phyloP scores from a whole-genome alignment of 2,329 filamentous ascomycete genomes.

The Ophiostoma ips region DNA sequence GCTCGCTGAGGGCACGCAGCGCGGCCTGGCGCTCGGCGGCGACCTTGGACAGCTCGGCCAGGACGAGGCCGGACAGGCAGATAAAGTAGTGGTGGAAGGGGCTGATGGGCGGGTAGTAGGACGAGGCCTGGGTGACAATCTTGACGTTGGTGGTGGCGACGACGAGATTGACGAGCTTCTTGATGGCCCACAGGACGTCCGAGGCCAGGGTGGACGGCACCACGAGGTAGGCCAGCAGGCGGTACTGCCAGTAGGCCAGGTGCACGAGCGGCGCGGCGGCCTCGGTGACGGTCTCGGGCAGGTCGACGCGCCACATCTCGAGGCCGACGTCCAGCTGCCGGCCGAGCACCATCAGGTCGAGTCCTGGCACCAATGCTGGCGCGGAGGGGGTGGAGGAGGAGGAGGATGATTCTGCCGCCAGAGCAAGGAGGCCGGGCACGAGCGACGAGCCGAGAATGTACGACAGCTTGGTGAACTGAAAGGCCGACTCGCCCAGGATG shows the following conservation, averaged over 20 bases:
- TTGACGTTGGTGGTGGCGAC: conserved; percentile 24
- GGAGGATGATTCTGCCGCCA: not conserved
- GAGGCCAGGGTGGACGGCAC: conserved; percentile 39
- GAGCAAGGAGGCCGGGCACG: conserved; percentile 2
- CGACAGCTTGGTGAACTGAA: conserved; percentile 49
- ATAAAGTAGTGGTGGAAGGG: conserved; percentile 56
- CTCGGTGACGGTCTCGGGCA: conserved; percentile 43
- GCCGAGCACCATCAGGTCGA: conserved; percentile 28
- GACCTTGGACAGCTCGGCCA: conserved; percentile 44
- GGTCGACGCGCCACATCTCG: conserved; percentile 51
- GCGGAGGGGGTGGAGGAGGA: conserved; percentile 23
- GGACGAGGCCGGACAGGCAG: conserved; percentile 26
- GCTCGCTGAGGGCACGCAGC: conserved; percentile 37
- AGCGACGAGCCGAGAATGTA: conserved; percentile 32
- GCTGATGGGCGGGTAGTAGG: conserved; percentile 32
- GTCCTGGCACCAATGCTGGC: conserved; percentile 2
- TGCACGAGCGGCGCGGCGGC: conserved; percentile 42
- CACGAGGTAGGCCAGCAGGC: conserved; percentile 48
- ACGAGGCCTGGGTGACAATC: not conserved
- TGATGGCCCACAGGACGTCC: conserved; percentile 46
- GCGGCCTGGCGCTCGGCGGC: conserved; percentile 40
- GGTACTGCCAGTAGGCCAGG: conserved; percentile 56
- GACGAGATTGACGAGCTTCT: conserved; percentile 44
- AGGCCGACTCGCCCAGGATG: conserved; percentile 49
- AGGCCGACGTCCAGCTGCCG: conserved; percentile 41